Evolutionary conservation across 2,329 filamentous ascomycete species (phyloP), one percentile per base, ranked within the genome.

Genomic region (Beauveria brongniartii): DNA sequence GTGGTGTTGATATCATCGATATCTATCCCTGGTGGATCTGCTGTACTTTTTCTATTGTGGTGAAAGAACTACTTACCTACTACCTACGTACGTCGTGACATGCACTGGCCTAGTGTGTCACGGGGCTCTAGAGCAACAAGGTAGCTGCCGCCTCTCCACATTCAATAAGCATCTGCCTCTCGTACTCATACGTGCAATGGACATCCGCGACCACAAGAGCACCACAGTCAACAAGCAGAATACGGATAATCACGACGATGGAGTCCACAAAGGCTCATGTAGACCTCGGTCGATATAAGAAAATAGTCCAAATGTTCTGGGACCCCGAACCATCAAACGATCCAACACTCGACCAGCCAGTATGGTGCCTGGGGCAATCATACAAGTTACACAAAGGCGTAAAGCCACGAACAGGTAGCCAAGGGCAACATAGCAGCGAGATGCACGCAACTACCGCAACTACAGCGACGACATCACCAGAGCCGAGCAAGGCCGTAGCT

Each of bases 271-370:
- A 80, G 64, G 77, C 78, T 41, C 86, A 82, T 61, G 84, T 89
- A 61, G 90, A 96, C 69, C 78, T 95, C 63, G 84, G 89, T 67
- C 88, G 89, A 67, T 81, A 81, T 63, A 90, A 91, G 74, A 89
- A 89, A 65, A 86, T 97, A 67, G 87, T 97, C 63, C 90, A 93
- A 75, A 91, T 90, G 77, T 88, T 97, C 70, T 96, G 92, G 88
- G 92, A 97, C 68, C 91, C 92, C 0, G 87, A 92, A 65, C 92
- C 92, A 6, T 85, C 83, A 64, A 96, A 97, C 75, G 87, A 96
- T 71, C 79, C 86, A 61, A 72, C 77, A 62, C 80, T 82, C 43
- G 81, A 86, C 64, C 80, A 84, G 40, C 85, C 90, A 14, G 90
- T 96, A 64, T 97, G 93, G 92, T 95, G 92, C 69, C 79, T 97